Conservation (phyloP, 352 stramenopile species). For the Plasmopara muralis region DNA sequence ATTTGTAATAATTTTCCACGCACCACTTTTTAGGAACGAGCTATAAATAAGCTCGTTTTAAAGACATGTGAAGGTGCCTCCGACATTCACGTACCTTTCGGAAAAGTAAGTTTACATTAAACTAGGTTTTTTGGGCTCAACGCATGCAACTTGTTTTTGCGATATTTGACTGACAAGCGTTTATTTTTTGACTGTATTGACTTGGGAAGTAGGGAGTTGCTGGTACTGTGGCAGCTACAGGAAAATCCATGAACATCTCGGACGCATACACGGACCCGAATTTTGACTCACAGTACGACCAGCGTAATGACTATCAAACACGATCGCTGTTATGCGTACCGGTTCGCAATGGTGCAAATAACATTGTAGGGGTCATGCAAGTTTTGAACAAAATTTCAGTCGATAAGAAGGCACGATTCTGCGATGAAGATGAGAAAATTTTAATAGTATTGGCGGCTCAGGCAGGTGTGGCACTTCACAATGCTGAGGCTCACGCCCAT, state of each 20-base stretch:
- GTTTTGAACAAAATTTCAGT: constrained; percentile 79
- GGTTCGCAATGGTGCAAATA: constrained; percentile 66
- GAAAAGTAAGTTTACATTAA: constrained; percentile 35
- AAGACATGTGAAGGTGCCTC: constrained; percentile 81
- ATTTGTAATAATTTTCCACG: not conserved
- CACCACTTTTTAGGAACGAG: constrained; percentile 36
- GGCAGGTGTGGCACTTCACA: constrained; percentile 81
- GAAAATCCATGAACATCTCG: constrained; percentile 82
- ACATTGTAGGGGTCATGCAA: constrained; percentile 86
- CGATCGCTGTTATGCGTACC: constrained; percentile 89
- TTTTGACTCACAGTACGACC: constrained; percentile 90
- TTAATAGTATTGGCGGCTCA: constrained; percentile 79
- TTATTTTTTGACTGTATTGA: not conserved
- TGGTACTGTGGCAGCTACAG: constrained; percentile 75
- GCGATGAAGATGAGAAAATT: constrained; percentile 84
- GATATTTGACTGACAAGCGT: not conserved
- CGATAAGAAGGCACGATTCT: constrained; percentile 65
- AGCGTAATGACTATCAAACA: constrained; percentile 89
- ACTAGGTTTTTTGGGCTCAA: too few species aligned
- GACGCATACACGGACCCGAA: constrained; percentile 91
- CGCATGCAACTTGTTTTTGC: not conserved
- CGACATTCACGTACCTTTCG: constrained; percentile 78
- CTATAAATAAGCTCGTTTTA: constrained; percentile 74
- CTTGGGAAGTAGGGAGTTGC: constrained; percentile 64
- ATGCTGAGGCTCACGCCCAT: constrained; percentile 65